A percentile compares a stretch with the other conserved stretches of the same genome.
Evolutionary conservation across 768 basidiomycete species (phyloP).

Genomic region (Russula emetica): DNA sequence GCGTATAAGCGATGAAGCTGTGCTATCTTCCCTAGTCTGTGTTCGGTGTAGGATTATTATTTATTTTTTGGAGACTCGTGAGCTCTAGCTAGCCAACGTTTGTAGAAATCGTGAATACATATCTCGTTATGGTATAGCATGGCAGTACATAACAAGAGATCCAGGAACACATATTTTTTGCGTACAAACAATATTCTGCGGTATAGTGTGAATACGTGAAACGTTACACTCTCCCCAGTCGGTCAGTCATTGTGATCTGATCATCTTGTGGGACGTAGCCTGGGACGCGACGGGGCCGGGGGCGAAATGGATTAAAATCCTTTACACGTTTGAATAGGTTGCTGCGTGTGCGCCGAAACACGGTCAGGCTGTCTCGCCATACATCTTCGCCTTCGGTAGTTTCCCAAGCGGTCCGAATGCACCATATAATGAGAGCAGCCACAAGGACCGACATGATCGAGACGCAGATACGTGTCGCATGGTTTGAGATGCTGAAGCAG

Average conservation of each 20-base stretch:
- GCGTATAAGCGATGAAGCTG: not conserved
- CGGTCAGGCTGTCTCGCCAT: not conserved
- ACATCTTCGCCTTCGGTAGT: not conserved
- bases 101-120: not conserved
- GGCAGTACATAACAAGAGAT: not conserved
- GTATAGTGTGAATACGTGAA: not conserved
- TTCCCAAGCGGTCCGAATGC: conserved; percentile 2
- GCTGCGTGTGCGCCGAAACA: not conserved
- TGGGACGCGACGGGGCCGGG: not conserved
- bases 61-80: not conserved
- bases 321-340: not conserved
- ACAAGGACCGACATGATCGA: not conserved
- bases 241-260: not conserved
- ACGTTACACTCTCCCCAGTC: not conserved
- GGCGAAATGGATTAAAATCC: not conserved
- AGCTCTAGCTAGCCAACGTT: not conserved
- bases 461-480: conserved; percentile 9
- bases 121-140: not conserved
- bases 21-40: too few species aligned
- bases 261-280: too few species aligned
- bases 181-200: not conserved
- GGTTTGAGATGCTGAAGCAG: conserved; percentile 15
- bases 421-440: not conserved
- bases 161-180: not conserved
- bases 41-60: not conserved